Conservation (phyloP, 257 asterid species). For the Solanum bukasovii region DNA sequence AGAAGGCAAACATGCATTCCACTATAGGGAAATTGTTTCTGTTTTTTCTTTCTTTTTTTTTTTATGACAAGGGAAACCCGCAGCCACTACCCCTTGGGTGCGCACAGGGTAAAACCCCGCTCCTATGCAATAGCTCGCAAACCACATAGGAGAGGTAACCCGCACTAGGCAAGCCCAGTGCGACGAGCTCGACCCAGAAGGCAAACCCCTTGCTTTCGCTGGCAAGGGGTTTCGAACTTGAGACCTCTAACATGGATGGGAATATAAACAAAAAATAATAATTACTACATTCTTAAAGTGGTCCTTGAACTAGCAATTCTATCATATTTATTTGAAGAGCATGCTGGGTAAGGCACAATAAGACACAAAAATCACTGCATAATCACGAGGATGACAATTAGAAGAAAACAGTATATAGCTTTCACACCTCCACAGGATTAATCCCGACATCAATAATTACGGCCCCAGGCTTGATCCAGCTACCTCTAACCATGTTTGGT, state of each 20-base stretch:
- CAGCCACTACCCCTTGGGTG: too few relatives aligned
- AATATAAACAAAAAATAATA: not conserved
- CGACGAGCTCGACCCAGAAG: too few relatives aligned
- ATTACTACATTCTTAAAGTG: not conserved
- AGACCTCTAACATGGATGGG: too few relatives aligned
- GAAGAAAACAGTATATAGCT: not conserved
- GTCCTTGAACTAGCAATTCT: not conserved
- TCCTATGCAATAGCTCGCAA: too few relatives aligned
- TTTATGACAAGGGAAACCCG: too few relatives aligned
- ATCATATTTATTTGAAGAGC: not conserved
- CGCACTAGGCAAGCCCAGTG: too few relatives aligned
- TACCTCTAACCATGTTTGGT: conserved; percentile 88
- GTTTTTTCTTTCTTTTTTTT: not conserved
- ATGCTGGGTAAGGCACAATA: not conserved
- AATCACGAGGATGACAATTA: not conserved
- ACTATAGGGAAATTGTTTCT: not conserved
- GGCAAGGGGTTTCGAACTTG: too few relatives aligned
- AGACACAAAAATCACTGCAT: not conserved
- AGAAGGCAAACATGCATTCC: not conserved
- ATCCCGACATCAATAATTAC: conserved; percentile 87
- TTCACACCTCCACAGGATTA: conserved; percentile 66
- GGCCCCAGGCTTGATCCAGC: conserved; percentile 91
- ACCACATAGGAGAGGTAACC: too few relatives aligned
- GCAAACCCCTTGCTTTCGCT: too few relatives aligned
- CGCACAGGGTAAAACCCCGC: too few relatives aligned